Evolutionary conservation across 805 yeast genomes (phyloP).

Genomic region (Candida pseudoglaebosa): DNA sequence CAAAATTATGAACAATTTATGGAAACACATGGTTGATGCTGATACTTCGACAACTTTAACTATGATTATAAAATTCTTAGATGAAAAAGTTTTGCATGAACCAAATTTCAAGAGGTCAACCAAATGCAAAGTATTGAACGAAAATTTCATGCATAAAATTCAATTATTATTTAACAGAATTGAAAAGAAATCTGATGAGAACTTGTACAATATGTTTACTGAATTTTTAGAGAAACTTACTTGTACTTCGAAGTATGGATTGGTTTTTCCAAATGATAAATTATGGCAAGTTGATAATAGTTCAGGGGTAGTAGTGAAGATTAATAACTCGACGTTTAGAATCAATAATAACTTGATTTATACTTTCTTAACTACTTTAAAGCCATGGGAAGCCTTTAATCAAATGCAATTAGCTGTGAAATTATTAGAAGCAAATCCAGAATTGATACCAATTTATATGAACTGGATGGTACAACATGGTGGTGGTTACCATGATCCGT

Average conservation of each 20-base stretch:
- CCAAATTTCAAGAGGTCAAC: slow-evolving; percentile 57
- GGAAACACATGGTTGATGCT: slow-evolving; percentile 54
- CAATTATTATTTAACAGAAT: slow-evolving; percentile 41
- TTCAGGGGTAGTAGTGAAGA: slow-evolving; percentile 41
- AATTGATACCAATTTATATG: slow-evolving; percentile 69
- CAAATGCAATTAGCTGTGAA: slow-evolving; percentile 55
- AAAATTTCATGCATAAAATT: slow-evolving; percentile 60
- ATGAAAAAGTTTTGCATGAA: slow-evolving; percentile 53
- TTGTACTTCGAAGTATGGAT: slow-evolving; percentile 48
- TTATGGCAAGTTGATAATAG: slow-evolving; percentile 37
- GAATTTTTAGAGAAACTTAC: slow-evolving; percentile 47
- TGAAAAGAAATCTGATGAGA: slow-evolving; percentile 21
- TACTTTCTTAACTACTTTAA: slow-evolving; percentile 57
- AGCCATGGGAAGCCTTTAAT: slow-evolving; percentile 74
- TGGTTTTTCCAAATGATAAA: slow-evolving; percentile 44
- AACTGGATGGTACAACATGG: slow-evolving; percentile 49
- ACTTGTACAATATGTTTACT: slow-evolving; percentile 38
- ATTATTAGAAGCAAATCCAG: slow-evolving; percentile 56
- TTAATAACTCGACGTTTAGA: slow-evolving; percentile 51
- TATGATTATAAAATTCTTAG: slow-evolving; percentile 48
- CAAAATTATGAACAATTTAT: slow-evolving; percentile 61
- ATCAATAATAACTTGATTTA: slow-evolving; percentile 67
- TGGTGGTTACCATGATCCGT: slow-evolving; percentile 75
- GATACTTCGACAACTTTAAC: slow-evolving; percentile 44
- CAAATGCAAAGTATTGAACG: slow-evolving; percentile 75